These are phyloP conservation scores for Coemansia asiatica DNA, from an alignment of 192 early-diverging fungal genomes.

Conservation along the genomic window DNA sequence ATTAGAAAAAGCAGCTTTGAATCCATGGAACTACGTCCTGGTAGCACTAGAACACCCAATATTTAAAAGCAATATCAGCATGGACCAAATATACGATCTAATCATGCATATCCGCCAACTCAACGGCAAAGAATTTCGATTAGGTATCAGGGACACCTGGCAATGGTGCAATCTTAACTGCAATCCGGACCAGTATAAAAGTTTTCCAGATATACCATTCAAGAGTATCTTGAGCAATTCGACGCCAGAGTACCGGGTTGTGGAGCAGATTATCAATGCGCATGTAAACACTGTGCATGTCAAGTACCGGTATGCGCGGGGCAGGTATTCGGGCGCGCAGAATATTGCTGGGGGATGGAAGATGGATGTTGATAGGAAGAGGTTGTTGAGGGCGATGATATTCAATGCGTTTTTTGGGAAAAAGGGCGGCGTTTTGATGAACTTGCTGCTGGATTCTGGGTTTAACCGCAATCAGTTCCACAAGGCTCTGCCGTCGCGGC, in stretches of 20 bases:
- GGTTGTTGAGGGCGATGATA: constrained; percentile 11
- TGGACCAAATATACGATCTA: background rate
- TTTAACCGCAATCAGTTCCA: background rate
- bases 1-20: background rate
- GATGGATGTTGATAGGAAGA: constrained; percentile 2
- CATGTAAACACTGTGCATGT: constrained; percentile 19
- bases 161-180: background rate
- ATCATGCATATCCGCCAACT: background rate
- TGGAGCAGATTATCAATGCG: constrained; percentile 14
- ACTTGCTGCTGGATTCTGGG: background rate
- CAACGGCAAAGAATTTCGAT: background rate
- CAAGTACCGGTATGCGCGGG: constrained; percentile 17
- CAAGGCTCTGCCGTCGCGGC: background rate
- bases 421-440: constrained; percentile 21
- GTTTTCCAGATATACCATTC: background rate
- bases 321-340: constrained; percentile 11
- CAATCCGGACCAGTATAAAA: background rate
- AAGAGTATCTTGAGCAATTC: background rate
- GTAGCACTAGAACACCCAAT: background rate
- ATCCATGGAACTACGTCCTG: constrained; percentile 2
- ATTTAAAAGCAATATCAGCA: background rate
- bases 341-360: background rate
- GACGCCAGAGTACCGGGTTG: background rate
- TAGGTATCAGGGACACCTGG: background rate
- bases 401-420: constrained; percentile 2